Base-by-base conservation (phyloP, 352 stramenopile species). In the Blastocystis sp. region DNA sequence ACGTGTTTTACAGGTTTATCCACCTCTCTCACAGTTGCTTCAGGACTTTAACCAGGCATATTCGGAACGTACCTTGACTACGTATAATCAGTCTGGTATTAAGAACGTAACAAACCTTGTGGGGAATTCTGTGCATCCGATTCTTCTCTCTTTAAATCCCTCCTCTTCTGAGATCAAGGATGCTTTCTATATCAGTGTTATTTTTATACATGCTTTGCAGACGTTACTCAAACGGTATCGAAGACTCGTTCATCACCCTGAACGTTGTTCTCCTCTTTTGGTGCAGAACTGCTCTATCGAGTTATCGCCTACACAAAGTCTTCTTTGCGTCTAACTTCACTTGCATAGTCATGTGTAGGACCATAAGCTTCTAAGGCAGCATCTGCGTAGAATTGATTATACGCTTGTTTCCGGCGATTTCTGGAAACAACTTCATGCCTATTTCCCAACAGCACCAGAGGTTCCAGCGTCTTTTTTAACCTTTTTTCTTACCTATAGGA, bases 321-420 rank as follows among this genome's bases (percentile, higher is more conserved):
- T 84, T 5, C n/a, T 84, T 8, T 84, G 73, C 56, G 73, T 84
- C 29, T 34, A 68, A 9, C 15, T 20, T 6, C 15, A 13, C 26
- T 15, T 3, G 9, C 29, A 7, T 2, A 13, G 9, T 80, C 18
- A 47, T 18, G 6, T 26, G 34, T 37, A 84, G 73, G 73, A 84
- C 18, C 73, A 84, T 45, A 7, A 34, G 0, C 13, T 54, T 1
- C 23, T 64, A 45, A 66, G 62, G 11, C 73, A 84, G 50, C 50
- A 84, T 64, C 73, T 84, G 29, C 45, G 73, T 8, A 26, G 54
- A 45, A 84, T 66, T 23, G 73, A 84, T 43, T 69, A 23, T 7
- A 11, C 62, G 0, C 2, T 39, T 2, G 50, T 84, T 23, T 9
- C 26, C 0, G 1, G 18, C 4, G 23, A 29, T 15, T 26, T 66